Evolutionary conservation across 2,329 filamentous ascomycete species (phyloP).

Genomic region (Neofusicoccum parvum): DNA sequence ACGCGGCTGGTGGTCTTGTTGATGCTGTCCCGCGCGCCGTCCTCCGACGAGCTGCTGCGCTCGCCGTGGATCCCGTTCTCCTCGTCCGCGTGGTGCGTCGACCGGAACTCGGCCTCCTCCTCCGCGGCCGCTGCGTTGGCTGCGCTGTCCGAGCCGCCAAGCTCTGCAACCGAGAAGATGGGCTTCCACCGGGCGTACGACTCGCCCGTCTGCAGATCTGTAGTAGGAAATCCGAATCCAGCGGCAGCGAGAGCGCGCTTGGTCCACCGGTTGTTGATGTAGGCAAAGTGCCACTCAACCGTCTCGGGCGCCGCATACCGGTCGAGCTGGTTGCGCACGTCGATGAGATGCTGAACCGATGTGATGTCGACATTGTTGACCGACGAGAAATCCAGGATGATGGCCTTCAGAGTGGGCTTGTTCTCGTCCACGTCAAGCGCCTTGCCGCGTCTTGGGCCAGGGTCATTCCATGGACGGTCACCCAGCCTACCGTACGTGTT

Average conservation of each 20-base stretch:
- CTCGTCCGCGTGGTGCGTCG: conserved; percentile 10
- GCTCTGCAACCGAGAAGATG: conserved; percentile 92
- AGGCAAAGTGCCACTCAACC: conserved; percentile 96
- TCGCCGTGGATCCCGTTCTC: conserved; percentile 18
- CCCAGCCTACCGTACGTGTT: conserved; percentile 60
- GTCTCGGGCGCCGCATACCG: conserved; percentile 75
- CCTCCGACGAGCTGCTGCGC: conserved; percentile 4
- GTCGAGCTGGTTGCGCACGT: conserved; percentile 92
- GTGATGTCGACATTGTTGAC: conserved; percentile 95
- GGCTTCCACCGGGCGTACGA: conserved; percentile 78
- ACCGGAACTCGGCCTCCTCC: conserved; percentile 30
- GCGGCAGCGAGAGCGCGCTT: conserved; percentile 85
- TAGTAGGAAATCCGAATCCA: conserved; percentile 82
- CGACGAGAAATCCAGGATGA: conserved; percentile 90
- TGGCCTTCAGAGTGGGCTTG: conserved; percentile 76
- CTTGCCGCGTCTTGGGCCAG: conserved; percentile 68
- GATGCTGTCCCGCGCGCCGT: conserved; percentile 24
- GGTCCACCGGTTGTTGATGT: conserved; percentile 91
- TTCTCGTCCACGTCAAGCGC: conserved; percentile 49
- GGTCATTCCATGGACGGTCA: conserved; percentile 88
- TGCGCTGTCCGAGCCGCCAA: conserved; percentile 71
- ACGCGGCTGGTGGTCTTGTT: conserved; percentile 35
- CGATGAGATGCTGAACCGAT: conserved; percentile 87
- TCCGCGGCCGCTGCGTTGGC: conserved; percentile 66
- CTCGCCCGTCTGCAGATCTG: conserved; percentile 50